phyloP scores from a whole-genome alignment of 169 alveolate species.

The Fabrea salina region DNA sequence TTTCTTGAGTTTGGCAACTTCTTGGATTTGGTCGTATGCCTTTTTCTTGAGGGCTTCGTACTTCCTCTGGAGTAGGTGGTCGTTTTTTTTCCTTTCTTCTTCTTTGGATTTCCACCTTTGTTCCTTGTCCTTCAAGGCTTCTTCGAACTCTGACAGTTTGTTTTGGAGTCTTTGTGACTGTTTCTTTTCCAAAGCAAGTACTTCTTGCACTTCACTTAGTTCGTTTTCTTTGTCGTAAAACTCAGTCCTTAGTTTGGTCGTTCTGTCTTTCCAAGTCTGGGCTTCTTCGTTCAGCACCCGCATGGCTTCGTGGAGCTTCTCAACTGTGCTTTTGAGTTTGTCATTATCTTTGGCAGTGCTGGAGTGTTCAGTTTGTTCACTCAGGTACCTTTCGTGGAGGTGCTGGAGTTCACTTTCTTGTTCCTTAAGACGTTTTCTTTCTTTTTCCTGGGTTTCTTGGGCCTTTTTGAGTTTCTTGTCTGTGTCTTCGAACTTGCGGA shows the following conservation, averaged over 20 bases:
- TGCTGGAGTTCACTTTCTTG: not conserved
- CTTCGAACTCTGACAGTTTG: not conserved
- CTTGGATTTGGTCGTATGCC: not conserved
- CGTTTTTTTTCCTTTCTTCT: not conserved
- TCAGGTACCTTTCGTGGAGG: not conserved
- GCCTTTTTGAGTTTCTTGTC: not conserved
- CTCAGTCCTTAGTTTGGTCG: not conserved
- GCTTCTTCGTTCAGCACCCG: not conserved
- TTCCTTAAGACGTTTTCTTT: not conserved
- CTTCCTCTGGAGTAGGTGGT: not conserved
- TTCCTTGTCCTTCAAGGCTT: not conserved
- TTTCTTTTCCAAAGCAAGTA: not conserved
- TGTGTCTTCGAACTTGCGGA: not conserved
- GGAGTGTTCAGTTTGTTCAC: not conserved
- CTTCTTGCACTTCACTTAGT: not conserved
- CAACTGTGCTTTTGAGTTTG: not conserved
- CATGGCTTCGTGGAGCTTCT: not conserved
- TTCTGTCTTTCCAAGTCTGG: not conserved
- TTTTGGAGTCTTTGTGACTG: not conserved
- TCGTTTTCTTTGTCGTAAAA: not conserved
- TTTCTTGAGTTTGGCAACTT: not conserved
- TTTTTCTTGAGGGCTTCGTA: not conserved
- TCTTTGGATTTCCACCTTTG: not conserved
- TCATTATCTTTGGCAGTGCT: not conserved
- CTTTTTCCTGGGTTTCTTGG: not conserved